Base-by-base conservation (phyloP, 1,139 yeast species). In the Lodderomyces oxycetoniae region DNA sequence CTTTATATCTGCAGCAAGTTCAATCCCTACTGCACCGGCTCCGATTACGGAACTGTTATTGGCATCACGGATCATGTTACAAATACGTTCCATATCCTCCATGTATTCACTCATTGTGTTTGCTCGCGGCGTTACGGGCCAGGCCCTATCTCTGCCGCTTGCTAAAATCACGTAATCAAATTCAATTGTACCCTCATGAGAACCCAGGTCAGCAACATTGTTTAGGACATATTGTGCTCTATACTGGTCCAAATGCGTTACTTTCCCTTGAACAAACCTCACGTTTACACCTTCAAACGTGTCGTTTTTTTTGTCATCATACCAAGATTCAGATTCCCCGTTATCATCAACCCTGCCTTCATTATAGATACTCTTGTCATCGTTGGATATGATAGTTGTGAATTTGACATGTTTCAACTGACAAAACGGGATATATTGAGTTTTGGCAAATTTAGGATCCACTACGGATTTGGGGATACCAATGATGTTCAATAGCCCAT, bases 91-190 rank as follows among this genome's bases (percentile, higher is more conserved):
- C 71, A 67, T 64, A 41, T 67, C 72, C 12, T 48, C 43, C 27
- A 61, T 28, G 40, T 52, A 67, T 10, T 44, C 43, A 6, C 52
- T 53, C 34, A 40, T 43, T 12, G 60, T 63, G 6, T n/a, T 19
- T 37, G 43, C 71, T 17, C 46, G 43, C 1, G 80, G 80, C 14
- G 75, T 72, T 23, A 73, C 65, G 9, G 80, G 81, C 76, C 77
- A 74, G 28, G 55, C 52, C 39, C 79, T 53, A 39, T 71, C 61
- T 47, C 79, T 52, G 1, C 81, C 81, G 3, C 72, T 53, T 3
- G 79, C 76, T 41, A 66, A 48, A 4, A 74, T 55, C 15, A 67
- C 67, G 41, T 68, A 73, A 43, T 73, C 76, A 47, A 72, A 75
- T n/a, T 52, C 52, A 14, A 71, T 49, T 1, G 42, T 42, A n/a